Conservation (phyloP, 495 filamentous ascomycete genomes). For the Annulohypoxylon bovei region DNA sequence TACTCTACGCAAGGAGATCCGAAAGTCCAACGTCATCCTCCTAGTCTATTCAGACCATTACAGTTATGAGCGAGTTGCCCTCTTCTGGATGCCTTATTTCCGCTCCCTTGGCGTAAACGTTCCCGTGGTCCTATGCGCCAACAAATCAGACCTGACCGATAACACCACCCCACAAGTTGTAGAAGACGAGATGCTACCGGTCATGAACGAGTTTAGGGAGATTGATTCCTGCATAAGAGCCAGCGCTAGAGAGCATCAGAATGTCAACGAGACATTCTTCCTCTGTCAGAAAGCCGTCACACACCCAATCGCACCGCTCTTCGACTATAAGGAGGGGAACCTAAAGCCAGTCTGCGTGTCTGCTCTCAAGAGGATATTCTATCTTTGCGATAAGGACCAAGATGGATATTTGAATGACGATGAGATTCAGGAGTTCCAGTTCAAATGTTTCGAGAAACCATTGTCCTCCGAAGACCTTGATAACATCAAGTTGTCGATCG, state of each 20-base stretch:
- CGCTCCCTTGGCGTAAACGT: constrained; percentile 97
- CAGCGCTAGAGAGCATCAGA: constrained; percentile 92
- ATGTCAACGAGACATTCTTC: constrained; percentile 97
- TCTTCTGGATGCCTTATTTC: constrained; percentile 99
- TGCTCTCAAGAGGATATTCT: constrained; percentile 89
- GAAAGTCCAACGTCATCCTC: constrained; percentile 96
- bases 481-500: constrained; percentile 87
- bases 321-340: constrained; percentile 90
- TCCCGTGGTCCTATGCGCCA: constrained; percentile 96
- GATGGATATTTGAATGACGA: constrained; percentile 92
- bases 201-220: constrained; percentile 99
- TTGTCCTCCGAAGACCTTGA: constrained; percentile 79
- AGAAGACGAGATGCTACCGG: constrained; percentile 96
- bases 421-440: constrained; percentile 90
- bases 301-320: constrained; percentile 94
- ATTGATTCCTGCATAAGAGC: constrained; percentile 97
- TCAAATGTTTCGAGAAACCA: constrained; percentile 88
- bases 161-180: constrained; percentile 81
- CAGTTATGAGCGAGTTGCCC: constrained; percentile 95
- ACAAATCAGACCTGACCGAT: constrained; percentile 87
- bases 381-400: constrained; percentile 93
- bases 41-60: constrained; percentile 98
- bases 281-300: constrained; percentile 99
- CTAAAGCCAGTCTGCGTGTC: constrained; percentile 89
- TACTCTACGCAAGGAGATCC: constrained; percentile 89